Percentiles rank a stretch among this genome's conserved stretches.
Evolutionary conservation across 352 stramenopile genomes (phyloP).

Genomic region (Pythium phragmitis): DNA sequence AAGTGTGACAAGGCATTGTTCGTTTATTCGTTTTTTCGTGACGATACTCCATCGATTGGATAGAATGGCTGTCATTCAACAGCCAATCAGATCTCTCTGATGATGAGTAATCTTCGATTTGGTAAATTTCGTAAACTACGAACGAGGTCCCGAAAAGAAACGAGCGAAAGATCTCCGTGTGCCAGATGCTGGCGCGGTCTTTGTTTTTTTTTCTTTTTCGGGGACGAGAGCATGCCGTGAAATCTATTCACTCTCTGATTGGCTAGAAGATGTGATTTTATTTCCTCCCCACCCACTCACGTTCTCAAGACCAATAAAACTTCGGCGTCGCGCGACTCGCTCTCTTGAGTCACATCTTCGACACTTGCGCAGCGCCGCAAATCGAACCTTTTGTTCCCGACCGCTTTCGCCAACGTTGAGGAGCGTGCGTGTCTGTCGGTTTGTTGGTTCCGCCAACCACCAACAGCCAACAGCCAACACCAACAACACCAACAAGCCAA

Average conservation of each 20-base stretch:
- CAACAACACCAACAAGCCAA: conserved; percentile 1
- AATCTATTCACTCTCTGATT: neutral
- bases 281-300: neutral
- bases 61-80: conserved; percentile 25
- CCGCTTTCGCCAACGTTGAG: neutral
- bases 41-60: conserved; percentile 17
- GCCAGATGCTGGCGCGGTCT: no score
- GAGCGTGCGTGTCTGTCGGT: conserved; percentile 6
- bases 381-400: conserved; percentile 10
- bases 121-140: no score
- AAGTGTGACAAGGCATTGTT: conserved; percentile 16
- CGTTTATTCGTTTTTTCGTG: neutral
- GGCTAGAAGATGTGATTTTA: neutral
- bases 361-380: neutral
- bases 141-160: neutral
- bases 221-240: conserved; percentile 8
- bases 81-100: conserved; percentile 7
- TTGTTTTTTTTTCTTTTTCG: conserved; percentile 9
- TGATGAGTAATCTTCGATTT: conserved; percentile 17
- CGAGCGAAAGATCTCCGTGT: conserved; percentile 1
- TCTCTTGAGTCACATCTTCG: conserved; percentile 7
- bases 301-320: neutral
- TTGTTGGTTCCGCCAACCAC: conserved; percentile 12
- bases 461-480: conserved; percentile 8
- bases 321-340: neutral